These are phyloP conservation scores for Mycocentrospora acerina DNA, from an alignment of 2,329 filamentous ascomycete species.

Conservation along the genomic window DNA sequence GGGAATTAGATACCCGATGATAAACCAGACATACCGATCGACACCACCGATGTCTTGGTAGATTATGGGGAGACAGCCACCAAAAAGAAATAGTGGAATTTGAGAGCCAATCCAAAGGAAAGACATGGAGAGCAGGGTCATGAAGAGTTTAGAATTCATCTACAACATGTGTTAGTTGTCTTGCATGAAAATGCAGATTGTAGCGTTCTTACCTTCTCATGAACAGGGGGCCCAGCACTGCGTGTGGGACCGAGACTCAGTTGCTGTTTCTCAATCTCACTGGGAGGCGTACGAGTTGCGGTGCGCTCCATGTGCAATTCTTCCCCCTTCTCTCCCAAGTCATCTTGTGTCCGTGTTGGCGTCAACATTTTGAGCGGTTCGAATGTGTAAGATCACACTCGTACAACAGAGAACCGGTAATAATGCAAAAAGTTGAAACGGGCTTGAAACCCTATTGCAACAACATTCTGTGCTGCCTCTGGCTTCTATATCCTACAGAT, in stretches of 20 bases:
- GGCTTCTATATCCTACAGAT: too few species aligned
- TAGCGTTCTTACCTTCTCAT: conserved; percentile 20
- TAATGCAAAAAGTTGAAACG: too few species aligned
- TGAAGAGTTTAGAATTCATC: conserved; percentile 48
- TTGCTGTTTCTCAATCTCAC: conserved; percentile 16
- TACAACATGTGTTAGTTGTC: conserved; percentile 2
- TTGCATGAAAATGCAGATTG: too few species aligned
- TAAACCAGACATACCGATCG: conserved; percentile 61
- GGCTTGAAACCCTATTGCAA: too few species aligned
- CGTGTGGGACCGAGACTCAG: conserved; percentile 9
- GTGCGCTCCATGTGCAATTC: conserved; percentile 18
- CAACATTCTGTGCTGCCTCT: too few species aligned
- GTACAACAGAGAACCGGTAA: too few species aligned
- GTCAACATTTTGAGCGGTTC: conserved; percentile 3
- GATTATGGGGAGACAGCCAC: conserved; percentile 50
- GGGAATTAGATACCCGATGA: conserved; percentile 55
- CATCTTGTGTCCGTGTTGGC: conserved; percentile 5
- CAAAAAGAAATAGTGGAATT: conserved; percentile 56
- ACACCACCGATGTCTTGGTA: conserved; percentile 62
- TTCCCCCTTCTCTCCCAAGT: conserved; percentile 7
- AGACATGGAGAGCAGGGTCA: conserved; percentile 60
- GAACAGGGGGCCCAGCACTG: conserved; percentile 21
- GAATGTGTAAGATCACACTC: too few species aligned
- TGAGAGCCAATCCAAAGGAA: conserved; percentile 64
- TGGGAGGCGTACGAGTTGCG: conserved; percentile 13